Conservation (phyloP, 208 protist species). For the Trypanosoma melophagium region DNA sequence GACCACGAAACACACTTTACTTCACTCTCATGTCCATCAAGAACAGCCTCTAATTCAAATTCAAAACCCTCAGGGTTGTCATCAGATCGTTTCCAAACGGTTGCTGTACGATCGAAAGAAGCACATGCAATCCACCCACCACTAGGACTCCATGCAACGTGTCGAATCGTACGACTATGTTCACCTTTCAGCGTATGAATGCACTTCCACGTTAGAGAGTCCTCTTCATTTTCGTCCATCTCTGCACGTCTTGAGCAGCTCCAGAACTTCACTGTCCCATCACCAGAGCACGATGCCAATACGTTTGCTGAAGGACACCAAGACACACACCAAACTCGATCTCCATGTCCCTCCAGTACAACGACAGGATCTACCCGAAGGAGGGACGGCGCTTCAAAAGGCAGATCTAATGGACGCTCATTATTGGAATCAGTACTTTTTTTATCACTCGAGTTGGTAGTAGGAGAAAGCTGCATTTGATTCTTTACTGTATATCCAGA, state of each 20-base stretch:
- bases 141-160: conserved; percentile 84
- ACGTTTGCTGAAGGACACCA: conserved; percentile 73
- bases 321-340: conserved; percentile 84
- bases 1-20: conserved; percentile 89
- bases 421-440: not conserved
- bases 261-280: conserved; percentile 76
- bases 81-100: conserved; percentile 58
- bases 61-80: conserved; percentile 30
- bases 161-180: conserved; percentile 74
- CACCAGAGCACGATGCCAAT: conserved; percentile 73
- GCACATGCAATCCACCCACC: conserved; percentile 77
- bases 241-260: conserved; percentile 11
- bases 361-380: conserved; percentile 41
- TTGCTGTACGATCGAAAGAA: conserved; percentile 82
- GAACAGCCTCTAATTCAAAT: conserved; percentile 73
- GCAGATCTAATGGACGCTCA: conserved; percentile 15
- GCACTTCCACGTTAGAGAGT: conserved; percentile 39
- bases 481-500: not conserved
- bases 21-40: conserved; percentile 92
- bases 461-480: not conserved
- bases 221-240: not conserved
- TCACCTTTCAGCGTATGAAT: conserved; percentile 64
- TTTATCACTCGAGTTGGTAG: not conserved
- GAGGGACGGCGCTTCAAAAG: conserved; percentile 17
- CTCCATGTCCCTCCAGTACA: conserved; percentile 54